Base-by-base conservation (phyloP, 495 filamentous ascomycete species). In the Geoglossum glabrum region DNA sequence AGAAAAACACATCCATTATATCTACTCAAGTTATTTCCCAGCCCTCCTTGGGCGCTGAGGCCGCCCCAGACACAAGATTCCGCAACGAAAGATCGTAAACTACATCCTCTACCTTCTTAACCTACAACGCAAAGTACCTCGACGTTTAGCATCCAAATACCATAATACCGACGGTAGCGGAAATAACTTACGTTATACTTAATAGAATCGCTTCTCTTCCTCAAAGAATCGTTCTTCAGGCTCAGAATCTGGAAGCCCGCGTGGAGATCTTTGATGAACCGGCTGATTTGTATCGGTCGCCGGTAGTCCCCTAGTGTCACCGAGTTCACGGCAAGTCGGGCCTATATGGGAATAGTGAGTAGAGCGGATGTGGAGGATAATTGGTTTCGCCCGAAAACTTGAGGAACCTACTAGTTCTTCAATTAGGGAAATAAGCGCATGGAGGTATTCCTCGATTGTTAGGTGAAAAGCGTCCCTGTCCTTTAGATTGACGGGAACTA, bases 101-200 rank as follows among this genome's bases (percentile, higher is more conserved):
- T 23, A 98, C 88, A 69, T 98, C 92, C 73, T 98, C 92, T 38
- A 94, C 87, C 71, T 95, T 95, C 76, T 97, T 97, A 50, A 86
- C 75, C 80, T 83, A 61, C 59, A 61, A 4, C 23, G 21, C n/a
- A 28, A 30, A 21, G 11, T 30, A 25, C 26, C 28, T 31, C 23
- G 11, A 1, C 30, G n/a, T n/a, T n/a, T n/a, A n/a, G n/a, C n/a
- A n/a, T n/a, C 54, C 36, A 13, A 19, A 7, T 52, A 33, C 1
- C 40, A 19, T 4, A 60, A 31, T 34, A 8, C 49, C 6, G 30
- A 54, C n/a, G 5, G 6, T 17, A 21, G 4, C 23, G 23, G 23
- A 45, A 45, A 45, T 10, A 26, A 26, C 78, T 65, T 64, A 94
- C 86, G 60, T 83, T 83, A 61, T 97, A 98, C 74, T 98, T 98